Evolutionary conservation across 1,284 basidiomycete genomes (phyloP), one percentile per base, ranked within the genome.

Genomic region (Vanrija pseudolonga): DNA sequence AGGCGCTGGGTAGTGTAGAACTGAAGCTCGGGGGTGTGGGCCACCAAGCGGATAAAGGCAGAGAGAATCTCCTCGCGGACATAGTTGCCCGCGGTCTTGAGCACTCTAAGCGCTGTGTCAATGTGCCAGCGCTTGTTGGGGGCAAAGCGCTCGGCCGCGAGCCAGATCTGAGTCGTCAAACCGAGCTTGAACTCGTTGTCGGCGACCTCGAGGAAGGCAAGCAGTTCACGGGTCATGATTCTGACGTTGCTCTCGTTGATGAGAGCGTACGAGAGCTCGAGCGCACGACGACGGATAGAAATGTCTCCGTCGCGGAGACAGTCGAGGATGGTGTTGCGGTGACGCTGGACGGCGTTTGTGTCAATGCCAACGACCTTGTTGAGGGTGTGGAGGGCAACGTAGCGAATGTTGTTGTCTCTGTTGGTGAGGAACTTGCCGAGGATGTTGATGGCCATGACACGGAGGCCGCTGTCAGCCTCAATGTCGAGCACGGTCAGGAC

Each of bases 391-490:
- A 98, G 83, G 6, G 96, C 95, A 43, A 98, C 96, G 74, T 99
- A 99, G 89, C 93, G 85, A 67, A 98, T 98, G 72, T 99, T 99
- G 78, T 99, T 99, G 76, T 99, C 96, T 28, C 91, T 83, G 77
- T 99, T 98, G 69, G 90, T 88, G 66, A 99, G 80, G 80, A 98
- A 99, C 77, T 98, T 98, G 58, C 96, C 96, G 42, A 99, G 82
- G 56, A 98, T 98, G 73, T 99, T 99, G 78, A 99, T 99, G 0
- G 96, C 96, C 96, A 99, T 98, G 50, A 98, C 95, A 6, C 96
- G 85, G 39, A 98, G 78, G 20, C 93, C 92, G 54, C 85, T 89
- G 73, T 99, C 96, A 8, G 96, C 95, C 70, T 98, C 93, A 59
- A 98, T 98, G 65, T 98, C 95, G 46, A 99, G 82, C n/a, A 98